Percentiles rank a stretch among this genome's conserved stretches.
phyloP scores from a whole-genome alignment of 305 asterid genomes.

The Solanum hybrid region DNA sequence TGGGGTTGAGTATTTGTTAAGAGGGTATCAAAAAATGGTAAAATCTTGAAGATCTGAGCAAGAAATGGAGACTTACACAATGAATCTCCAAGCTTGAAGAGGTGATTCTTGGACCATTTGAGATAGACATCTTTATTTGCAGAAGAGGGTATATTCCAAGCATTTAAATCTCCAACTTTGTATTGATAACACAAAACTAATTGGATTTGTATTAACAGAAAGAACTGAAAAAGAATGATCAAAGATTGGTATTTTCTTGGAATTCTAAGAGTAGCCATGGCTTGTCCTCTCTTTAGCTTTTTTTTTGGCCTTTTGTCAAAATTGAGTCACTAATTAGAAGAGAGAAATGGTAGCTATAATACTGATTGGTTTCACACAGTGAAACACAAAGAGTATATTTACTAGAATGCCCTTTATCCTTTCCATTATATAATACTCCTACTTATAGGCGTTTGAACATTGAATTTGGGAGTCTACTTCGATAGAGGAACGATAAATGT shows the following conservation, averaged over 20 bases:
- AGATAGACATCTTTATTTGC: slow-evolving; percentile 46
- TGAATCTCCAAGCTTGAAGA: slow-evolving; percentile 59
- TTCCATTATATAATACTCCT: neutral
- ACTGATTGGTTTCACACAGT: neutral
- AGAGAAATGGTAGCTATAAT: neutral
- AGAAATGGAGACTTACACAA: slow-evolving; percentile 42
- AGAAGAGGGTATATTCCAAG: slow-evolving; percentile 60
- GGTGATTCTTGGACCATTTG: slow-evolving; percentile 53
- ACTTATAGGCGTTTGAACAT: neutral
- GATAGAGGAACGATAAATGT: too few species aligned
- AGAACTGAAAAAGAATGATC: slow-evolving; percentile 18
- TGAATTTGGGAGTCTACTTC: neutral
- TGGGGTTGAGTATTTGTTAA: neutral
- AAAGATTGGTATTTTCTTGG: slow-evolving; percentile 17
- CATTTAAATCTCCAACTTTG: slow-evolving; percentile 67
- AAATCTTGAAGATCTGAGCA: neutral
- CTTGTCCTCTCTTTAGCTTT: neutral
- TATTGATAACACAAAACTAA: slow-evolving; percentile 27
- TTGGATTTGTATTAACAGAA: slow-evolving; percentile 23
- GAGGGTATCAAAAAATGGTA: neutral
- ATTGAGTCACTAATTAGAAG: neutral
- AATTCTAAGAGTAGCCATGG: slow-evolving; percentile 26
- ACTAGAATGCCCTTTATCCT: slow-evolving; percentile 13
- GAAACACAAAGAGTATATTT: neutral
- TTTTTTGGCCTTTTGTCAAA: neutral